Conservation (phyloP, 306 rosid species). For the Luffa aegyptiaca region DNA sequence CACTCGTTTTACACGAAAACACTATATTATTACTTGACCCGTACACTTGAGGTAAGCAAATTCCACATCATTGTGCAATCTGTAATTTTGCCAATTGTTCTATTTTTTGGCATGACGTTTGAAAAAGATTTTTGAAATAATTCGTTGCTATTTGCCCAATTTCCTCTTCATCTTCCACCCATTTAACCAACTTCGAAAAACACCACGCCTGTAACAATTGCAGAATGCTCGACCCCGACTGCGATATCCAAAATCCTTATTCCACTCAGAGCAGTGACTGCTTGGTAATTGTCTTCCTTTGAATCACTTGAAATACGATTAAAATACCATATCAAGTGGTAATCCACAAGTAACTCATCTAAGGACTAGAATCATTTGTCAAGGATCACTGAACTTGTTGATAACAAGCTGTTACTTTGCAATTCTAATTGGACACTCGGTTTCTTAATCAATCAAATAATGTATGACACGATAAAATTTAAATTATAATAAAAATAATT, state of each 20-base stretch:
- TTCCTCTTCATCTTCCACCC: too few relatives aligned
- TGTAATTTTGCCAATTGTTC: too few relatives aligned
- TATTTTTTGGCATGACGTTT: too few relatives aligned
- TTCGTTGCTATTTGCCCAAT: too few relatives aligned
- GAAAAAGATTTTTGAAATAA: too few relatives aligned
- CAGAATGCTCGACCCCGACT: constrained; percentile 81
- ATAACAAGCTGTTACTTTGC: background rate
- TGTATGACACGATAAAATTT: background rate
- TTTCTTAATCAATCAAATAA: background rate
- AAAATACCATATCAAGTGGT: background rate
- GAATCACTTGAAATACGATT: constrained; percentile 16
- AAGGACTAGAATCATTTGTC: background rate
- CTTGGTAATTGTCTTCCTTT: constrained; percentile 27
- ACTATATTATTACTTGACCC: too few relatives aligned
- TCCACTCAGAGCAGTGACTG: constrained; percentile 42
- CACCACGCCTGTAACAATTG: constrained; percentile 56
- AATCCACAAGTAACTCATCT: background rate
- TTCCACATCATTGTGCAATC: too few relatives aligned
- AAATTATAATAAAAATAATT: too few relatives aligned
- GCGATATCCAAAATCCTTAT: constrained; percentile 41
- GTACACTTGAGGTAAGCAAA: too few relatives aligned
- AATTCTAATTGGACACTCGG: background rate
- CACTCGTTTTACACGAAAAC: too few relatives aligned
- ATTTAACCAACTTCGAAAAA: background rate
- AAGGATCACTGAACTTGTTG: background rate